A percentile compares a stretch with the other conserved stretches of the same genome.
phyloP scores from a whole-genome alignment of 2,329 filamentous ascomycete species.

The Elsinoe ampelina region DNA sequence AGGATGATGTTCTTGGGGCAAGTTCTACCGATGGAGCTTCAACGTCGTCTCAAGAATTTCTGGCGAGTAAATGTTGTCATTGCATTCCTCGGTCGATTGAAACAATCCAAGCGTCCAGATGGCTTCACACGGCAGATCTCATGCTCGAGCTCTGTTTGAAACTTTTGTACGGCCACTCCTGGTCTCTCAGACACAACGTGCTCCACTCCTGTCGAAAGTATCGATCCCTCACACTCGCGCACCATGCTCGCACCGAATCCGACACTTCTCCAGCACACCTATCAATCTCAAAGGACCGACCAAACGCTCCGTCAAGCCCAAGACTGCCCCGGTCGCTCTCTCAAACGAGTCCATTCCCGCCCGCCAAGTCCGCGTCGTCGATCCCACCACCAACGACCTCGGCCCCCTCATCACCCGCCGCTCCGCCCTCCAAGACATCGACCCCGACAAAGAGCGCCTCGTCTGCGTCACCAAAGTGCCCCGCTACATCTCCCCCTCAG shows the following conservation, averaged over 20 bases:
- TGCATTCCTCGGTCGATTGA: background rate
- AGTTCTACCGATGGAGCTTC: background rate
- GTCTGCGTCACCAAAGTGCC: slow-evolving; percentile 37
- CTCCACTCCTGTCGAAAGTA: slow-evolving; percentile 13
- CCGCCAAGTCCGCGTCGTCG: slow-evolving; percentile 36
- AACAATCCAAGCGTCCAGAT: background rate
- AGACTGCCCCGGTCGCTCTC: slow-evolving; percentile 25
- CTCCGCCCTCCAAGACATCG: slow-evolving; percentile 36
- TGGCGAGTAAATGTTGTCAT: background rate
- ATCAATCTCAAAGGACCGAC: slow-evolving; percentile 22
- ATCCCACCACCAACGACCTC: slow-evolving; percentile 30
- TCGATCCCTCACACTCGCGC: background rate
- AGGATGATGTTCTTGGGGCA: background rate
- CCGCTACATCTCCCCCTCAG: background rate
- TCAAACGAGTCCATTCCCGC: slow-evolving; percentile 43
- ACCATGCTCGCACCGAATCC: slow-evolving; percentile 1
- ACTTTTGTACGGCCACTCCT: slow-evolving; percentile 34
- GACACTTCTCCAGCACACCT: slow-evolving; percentile 23
- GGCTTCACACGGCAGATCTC: slow-evolving; percentile 7
- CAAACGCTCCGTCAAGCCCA: slow-evolving; percentile 21
- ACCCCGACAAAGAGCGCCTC: slow-evolving; percentile 43
- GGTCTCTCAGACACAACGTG: background rate
- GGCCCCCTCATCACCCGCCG: slow-evolving; percentile 24
- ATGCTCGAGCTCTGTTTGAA: slow-evolving; percentile 33
- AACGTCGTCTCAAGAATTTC: background rate